phyloP scores from a whole-genome alignment of 768 basidiomycete genomes.

The Kwoniella newhampshirensis region DNA sequence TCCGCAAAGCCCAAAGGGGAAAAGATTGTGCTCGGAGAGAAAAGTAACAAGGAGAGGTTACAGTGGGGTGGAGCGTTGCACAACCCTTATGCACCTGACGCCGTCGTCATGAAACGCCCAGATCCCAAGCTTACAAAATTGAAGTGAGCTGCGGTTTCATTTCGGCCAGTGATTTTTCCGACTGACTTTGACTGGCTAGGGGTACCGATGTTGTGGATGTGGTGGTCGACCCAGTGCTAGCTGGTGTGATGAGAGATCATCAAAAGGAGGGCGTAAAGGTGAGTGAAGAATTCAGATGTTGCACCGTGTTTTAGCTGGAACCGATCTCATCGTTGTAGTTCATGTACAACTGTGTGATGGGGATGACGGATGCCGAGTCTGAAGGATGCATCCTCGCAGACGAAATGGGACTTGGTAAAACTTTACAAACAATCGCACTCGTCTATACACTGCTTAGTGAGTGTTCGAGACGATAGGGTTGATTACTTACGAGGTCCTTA shows the following conservation, averaged over 20 bases:
- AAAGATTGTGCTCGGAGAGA: conserved; percentile 33
- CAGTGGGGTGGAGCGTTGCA: conserved; percentile 55
- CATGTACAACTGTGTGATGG: conserved; percentile 95
- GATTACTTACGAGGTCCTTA: too few species aligned
- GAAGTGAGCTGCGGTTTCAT: conserved; percentile 47
- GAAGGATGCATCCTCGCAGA: conserved; percentile 95
- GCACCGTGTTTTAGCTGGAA: neutral
- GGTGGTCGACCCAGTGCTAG: conserved; percentile 84
- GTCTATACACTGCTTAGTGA: conserved; percentile 88
- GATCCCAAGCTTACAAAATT: conserved; percentile 65
- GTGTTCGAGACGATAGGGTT: too few species aligned
- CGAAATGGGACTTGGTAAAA: conserved; percentile 99
- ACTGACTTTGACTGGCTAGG: conserved; percentile 13
- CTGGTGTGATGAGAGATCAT: conserved; percentile 75
- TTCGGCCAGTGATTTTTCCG: neutral
- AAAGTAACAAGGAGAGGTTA: conserved; percentile 25
- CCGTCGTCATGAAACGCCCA: conserved; percentile 82
- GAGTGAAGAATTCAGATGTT: conserved; percentile 3
- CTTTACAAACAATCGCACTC: conserved; percentile 79
- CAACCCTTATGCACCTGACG: conserved; percentile 71
- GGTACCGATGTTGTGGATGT: conserved; percentile 61
- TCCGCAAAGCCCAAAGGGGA: conserved; percentile 15
- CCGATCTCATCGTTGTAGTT: conserved; percentile 65
- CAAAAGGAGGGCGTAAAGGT: conserved; percentile 72
- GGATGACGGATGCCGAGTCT: conserved; percentile 79